phyloP scores from a whole-genome alignment of 495 filamentous ascomycete genomes.

The Cercophora samala region DNA sequence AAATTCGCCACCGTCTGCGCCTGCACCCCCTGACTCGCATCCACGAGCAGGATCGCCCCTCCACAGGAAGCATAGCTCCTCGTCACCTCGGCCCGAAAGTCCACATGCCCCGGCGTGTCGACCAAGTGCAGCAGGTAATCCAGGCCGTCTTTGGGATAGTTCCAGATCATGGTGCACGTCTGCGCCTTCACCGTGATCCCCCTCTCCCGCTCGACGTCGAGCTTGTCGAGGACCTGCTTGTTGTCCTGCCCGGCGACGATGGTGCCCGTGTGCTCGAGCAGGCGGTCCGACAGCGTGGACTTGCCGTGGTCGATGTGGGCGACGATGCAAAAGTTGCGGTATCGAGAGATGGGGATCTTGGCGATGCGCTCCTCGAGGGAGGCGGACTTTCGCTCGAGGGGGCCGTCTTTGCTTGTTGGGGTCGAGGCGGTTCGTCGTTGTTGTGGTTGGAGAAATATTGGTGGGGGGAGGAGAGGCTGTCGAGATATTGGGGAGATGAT shows the following conservation, averaged over 20 bases:
- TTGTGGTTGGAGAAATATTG: background rate
- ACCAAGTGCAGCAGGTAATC: slow-evolving; percentile 95
- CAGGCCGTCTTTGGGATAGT: slow-evolving; percentile 59
- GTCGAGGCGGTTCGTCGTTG: background rate
- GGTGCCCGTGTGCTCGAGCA: slow-evolving; percentile 93
- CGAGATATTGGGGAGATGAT: background rate
- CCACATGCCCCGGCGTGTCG: slow-evolving; percentile 96
- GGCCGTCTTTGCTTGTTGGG: slow-evolving; percentile 13
- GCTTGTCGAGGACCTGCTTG: slow-evolving; percentile 94
- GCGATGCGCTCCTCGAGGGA: slow-evolving; percentile 79
- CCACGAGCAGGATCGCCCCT: slow-evolving; percentile 86
- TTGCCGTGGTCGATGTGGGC: slow-evolving; percentile 99
- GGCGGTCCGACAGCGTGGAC: slow-evolving; percentile 83
- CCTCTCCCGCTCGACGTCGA: slow-evolving; percentile 92
- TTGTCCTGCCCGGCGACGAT: slow-evolving; percentile 75
- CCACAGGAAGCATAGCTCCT: slow-evolving; percentile 94
- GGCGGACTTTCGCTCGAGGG: slow-evolving; percentile 20
- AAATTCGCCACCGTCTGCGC: slow-evolving; percentile 98
- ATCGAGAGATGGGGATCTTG: slow-evolving; percentile 84
- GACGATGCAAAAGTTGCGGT: slow-evolving; percentile 96
- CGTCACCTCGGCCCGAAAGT: slow-evolving; percentile 94
- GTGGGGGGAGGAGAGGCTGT: background rate
- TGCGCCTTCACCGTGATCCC: slow-evolving; percentile 99
- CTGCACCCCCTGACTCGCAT: slow-evolving; percentile 89
- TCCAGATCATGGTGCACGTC: slow-evolving; percentile 96